These are phyloP conservation scores for Kregervanrija delftensis DNA, from an alignment of 805 yeast species.

Conservation along the genomic window DNA sequence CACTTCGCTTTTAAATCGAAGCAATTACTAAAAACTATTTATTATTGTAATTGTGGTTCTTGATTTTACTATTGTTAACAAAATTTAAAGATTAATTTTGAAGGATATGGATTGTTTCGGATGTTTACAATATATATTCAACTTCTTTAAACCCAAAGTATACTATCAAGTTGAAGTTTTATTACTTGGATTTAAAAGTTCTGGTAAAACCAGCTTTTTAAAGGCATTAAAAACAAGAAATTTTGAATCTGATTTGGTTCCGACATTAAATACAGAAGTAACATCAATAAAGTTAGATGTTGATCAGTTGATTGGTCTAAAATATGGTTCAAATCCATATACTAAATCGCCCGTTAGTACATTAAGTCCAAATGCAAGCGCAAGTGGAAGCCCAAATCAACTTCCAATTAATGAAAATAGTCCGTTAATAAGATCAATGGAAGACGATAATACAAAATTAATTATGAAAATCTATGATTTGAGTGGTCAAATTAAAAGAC, in stretches of 20 bases:
- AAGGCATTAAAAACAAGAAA: constrained; percentile 8
- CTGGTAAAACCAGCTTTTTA: constrained; percentile 27
- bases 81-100: no score
- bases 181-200: constrained; percentile 24
- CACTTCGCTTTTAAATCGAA: no score
- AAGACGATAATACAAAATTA: no score
- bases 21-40: no score
- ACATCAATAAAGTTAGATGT: constrained; percentile 8
- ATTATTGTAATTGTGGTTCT: no score
- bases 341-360: no score
- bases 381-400: no score
- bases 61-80: no score
- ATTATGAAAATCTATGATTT: constrained; percentile 19
- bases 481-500: constrained; percentile 26
- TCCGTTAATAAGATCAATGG: no score
- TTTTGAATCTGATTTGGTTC: constrained; percentile 16
- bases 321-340: no score
- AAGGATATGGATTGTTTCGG: constrained; percentile 3
- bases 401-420: no score
- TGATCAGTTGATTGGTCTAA: background rate
- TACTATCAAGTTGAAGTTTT: constrained; percentile 20
- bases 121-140: constrained; percentile 3
- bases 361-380: no score
- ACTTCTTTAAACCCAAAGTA: constrained; percentile 12
- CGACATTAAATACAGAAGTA: constrained; percentile 18